Percentiles rank a stretch among this genome's conserved stretches.
Evolutionary conservation across 1,284 basidiomycete genomes (phyloP).

Genomic region (Trichosporon ovoides): DNA sequence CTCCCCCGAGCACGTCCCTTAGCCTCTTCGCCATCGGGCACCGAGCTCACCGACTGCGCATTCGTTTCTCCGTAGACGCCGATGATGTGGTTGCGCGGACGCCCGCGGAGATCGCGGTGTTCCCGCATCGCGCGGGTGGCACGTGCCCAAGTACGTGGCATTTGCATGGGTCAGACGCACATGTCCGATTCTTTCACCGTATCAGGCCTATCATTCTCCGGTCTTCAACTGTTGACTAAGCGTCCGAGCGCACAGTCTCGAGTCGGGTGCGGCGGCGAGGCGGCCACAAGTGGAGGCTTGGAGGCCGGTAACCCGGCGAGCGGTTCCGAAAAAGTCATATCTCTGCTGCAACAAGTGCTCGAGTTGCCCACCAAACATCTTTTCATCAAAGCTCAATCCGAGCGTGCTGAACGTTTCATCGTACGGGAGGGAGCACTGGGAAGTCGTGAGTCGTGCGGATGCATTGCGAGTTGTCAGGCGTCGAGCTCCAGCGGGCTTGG

Average conservation of each 20-base stretch:
- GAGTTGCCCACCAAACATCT: slow-evolving; percentile 1
- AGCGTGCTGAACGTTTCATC: background rate
- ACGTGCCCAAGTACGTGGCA: too few species aligned
- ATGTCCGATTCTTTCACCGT: too few species aligned
- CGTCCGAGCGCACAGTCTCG: too few species aligned
- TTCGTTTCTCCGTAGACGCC: too few species aligned
- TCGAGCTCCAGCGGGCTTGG: background rate
- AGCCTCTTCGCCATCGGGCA: too few species aligned
- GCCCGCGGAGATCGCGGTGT: too few species aligned
- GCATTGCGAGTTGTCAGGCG: background rate
- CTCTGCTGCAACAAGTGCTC: background rate
- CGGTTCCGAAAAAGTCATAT: slow-evolving; percentile 6
- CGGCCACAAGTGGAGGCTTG: background rate
- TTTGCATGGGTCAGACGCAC: too few species aligned
- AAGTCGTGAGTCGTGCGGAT: background rate
- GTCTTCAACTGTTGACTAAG: too few species aligned
- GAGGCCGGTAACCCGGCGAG: background rate
- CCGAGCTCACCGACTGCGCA: too few species aligned
- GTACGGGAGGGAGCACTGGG: slow-evolving; percentile 1
- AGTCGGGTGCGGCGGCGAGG: background rate
- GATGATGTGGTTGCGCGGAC: too few species aligned
- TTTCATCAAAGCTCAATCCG: background rate
- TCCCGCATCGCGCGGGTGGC: too few species aligned
- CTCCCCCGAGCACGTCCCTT: background rate
- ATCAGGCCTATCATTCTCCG: too few species aligned